Percentiles rank a stretch among this genome's conserved stretches.
Evolutionary conservation across 306 rosid genomes (phyloP).

Genomic region (Dryas octopetala): DNA sequence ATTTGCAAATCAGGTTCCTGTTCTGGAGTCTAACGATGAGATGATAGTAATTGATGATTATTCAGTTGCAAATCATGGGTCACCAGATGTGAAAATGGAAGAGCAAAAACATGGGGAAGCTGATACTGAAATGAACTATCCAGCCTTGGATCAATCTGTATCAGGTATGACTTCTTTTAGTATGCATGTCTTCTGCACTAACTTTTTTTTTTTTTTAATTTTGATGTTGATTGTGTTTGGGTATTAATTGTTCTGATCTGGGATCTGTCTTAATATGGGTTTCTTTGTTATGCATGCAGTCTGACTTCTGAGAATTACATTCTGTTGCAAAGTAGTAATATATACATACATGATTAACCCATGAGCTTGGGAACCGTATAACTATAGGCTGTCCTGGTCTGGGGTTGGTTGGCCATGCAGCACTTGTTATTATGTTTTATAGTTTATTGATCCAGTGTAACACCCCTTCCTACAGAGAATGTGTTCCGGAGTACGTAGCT

Average conservation of each 20-base stretch:
- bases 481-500: not conserved
- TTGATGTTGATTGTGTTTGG: not conserved
- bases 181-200: not conserved
- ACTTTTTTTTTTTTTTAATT: not conserved
- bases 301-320: not conserved
- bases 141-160: constrained; percentile 28
- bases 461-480: not conserved
- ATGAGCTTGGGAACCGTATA: not conserved
- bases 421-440: not conserved
- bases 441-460: not conserved
- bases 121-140: constrained; percentile 28
- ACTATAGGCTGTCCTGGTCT: not conserved
- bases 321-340: not conserved
- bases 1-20: constrained; percentile 34
- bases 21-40: constrained; percentile 25
- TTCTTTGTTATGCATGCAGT: not conserved
- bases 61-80: constrained; percentile 21
- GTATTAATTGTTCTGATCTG: not conserved
- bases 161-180: constrained; percentile 40
- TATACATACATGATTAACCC: not conserved
- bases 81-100: constrained; percentile 38
- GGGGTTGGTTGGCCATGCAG: not conserved
- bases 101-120: constrained; percentile 38
- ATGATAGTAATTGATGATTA: constrained; percentile 27
- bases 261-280: not conserved